Conservation (phyloP, 805 yeast genomes). For the Saturnispora quitensis region DNA sequence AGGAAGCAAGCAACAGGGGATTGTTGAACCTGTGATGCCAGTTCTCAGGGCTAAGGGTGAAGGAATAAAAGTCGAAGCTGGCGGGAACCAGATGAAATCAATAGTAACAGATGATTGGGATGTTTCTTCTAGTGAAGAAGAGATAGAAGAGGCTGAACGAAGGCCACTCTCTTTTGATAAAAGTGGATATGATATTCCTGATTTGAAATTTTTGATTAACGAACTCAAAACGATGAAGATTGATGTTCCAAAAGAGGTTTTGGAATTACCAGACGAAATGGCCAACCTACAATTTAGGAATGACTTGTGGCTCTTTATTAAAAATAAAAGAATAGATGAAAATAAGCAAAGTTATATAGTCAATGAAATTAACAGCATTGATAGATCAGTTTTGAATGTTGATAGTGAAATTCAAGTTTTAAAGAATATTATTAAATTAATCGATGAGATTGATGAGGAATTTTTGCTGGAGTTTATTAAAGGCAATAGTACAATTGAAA, state of each 20-base stretch:
- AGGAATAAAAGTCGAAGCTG: conserved; percentile 59
- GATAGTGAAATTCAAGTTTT: conserved; percentile 1
- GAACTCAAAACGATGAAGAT: conserved; percentile 28
- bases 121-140: conserved; percentile 1
- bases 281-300: conserved; percentile 14
- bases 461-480: not conserved
- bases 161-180: conserved; percentile 10
- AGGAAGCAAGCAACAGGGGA: conserved; percentile 69
- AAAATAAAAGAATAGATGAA: conserved; percentile 6
- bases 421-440: conserved; percentile 5
- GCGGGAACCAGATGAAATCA: conserved; percentile 11
- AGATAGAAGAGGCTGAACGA: conserved; percentile 13
- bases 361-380: conserved; percentile 13
- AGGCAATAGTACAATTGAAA: not conserved
- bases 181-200: conserved; percentile 19
- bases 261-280: conserved; percentile 15
- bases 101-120: conserved; percentile 11
- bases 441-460: conserved; percentile 3
- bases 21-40: conserved; percentile 70
- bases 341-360: conserved; percentile 12
- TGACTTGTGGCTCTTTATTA: conserved; percentile 13
- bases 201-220: conserved; percentile 30
- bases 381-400: conserved; percentile 1
- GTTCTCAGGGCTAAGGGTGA: conserved; percentile 53
- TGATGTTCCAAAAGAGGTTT: conserved; percentile 30